A percentile compares a stretch with the other conserved stretches of the same genome.
Evolutionary conservation across 148 eudicot genomes (phyloP).

Genomic region (Euryodendron excelsum): DNA sequence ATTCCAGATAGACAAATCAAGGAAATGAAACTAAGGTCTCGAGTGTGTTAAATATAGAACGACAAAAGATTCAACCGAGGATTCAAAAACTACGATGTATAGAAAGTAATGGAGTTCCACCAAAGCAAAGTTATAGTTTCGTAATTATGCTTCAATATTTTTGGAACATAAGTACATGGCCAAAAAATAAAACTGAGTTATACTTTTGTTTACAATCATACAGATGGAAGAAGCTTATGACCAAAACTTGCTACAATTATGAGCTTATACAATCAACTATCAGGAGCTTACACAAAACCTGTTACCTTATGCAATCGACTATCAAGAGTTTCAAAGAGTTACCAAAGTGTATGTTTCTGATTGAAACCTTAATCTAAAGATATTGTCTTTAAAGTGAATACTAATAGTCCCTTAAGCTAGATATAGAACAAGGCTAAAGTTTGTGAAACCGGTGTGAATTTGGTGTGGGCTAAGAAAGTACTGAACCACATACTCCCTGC

Average conservation of each 20-base stretch:
- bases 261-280: background rate
- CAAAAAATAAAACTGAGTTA: background rate
- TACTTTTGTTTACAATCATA: background rate
- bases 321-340: background rate
- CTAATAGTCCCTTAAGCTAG: background rate
- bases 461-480: background rate
- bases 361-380: background rate
- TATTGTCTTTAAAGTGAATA: background rate
- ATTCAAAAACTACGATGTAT: background rate
- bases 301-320: background rate
- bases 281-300: background rate
- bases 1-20: background rate
- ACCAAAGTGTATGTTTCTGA: background rate
- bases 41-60: background rate
- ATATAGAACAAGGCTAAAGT: background rate
- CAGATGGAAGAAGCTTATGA: background rate
- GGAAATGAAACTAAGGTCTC: background rate
- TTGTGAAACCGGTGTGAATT: background rate
- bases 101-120: background rate
- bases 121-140: background rate
- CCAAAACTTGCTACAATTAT: constrained; percentile 2
- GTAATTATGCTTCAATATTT: background rate
- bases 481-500: background rate
- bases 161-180: background rate
- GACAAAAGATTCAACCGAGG: background rate